Conservation (phyloP, 164 flowering plant species). For the Vitis amurensis region DNA sequence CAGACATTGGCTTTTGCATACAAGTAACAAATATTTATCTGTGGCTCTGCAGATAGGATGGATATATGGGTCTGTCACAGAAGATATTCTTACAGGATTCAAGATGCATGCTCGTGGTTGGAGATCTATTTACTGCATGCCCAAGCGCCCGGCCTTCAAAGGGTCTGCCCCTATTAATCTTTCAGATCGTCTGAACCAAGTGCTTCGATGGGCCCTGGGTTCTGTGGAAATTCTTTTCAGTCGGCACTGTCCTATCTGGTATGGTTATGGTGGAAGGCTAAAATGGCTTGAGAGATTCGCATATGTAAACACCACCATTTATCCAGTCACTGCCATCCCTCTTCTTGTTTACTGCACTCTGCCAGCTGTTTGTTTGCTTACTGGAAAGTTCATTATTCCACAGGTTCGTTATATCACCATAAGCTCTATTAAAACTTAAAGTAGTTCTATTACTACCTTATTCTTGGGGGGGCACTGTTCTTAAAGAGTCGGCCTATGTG, state of each 20-base stretch:
- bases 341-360: slow-evolving; percentile 64
- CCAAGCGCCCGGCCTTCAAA: slow-evolving; percentile 70
- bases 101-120: slow-evolving; percentile 96
- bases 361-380: slow-evolving; percentile 72
- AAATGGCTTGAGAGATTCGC: slow-evolving; percentile 75
- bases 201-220: slow-evolving; percentile 90
- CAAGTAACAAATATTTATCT: neutral
- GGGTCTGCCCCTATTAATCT: slow-evolving; percentile 74
- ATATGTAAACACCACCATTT: slow-evolving; percentile 75
- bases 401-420: slow-evolving; percentile 43
- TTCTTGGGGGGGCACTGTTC: no score
- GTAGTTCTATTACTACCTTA: no score
- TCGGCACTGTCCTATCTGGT: slow-evolving; percentile 90
- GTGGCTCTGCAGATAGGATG: slow-evolving; percentile 63
- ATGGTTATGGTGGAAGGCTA: slow-evolving; percentile 66
- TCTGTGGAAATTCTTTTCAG: slow-evolving; percentile 82
- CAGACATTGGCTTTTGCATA: no score
- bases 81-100: slow-evolving; percentile 81
- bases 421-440: no score
- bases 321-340: slow-evolving; percentile 76
- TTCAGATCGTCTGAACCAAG: slow-evolving; percentile 77
- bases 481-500: no score
- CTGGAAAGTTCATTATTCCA: slow-evolving; percentile 80
- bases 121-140: slow-evolving; percentile 88
- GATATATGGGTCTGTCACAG: slow-evolving; percentile 79